Percentiles rank a stretch among this genome's conserved stretches.
Conservation (phyloP, 2,329 filamentous ascomycete genomes). For the Calonectria multiphialidica region DNA sequence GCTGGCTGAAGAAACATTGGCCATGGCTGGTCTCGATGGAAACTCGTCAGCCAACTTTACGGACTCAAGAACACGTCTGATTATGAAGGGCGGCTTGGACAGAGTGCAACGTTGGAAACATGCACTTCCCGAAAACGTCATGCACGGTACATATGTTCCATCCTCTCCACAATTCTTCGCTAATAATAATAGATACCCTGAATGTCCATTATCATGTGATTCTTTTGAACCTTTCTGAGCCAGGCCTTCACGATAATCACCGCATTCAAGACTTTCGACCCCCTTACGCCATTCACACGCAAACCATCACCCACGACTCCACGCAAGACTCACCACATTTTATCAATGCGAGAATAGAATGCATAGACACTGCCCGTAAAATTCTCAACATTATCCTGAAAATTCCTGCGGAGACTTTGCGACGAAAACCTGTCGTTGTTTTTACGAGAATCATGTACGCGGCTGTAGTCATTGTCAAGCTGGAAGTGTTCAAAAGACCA, state of each 20-base stretch:
- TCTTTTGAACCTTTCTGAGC: constrained; percentile 18
- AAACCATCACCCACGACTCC: no score
- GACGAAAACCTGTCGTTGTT: constrained; percentile 17
- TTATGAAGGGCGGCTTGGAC: constrained; percentile 10
- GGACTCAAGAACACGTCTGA: constrained; percentile 16
- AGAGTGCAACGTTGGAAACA: constrained; percentile 13
- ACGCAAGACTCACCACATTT: no score
- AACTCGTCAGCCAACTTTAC: constrained; percentile 8
- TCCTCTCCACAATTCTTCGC: accelerated
- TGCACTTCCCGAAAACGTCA: constrained; percentile 10
- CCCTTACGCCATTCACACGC: constrained; percentile 17
- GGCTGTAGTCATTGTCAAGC: constrained; percentile 15
- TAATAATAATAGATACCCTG: not conserved
- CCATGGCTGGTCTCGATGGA: constrained; percentile 16
- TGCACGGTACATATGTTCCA: constrained; percentile 22
- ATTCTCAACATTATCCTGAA: constrained; percentile 13
- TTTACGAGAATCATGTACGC: constrained; percentile 28
- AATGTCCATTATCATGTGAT: constrained; percentile 30
- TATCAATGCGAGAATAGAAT: not conserved
- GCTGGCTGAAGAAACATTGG: constrained; percentile 25
- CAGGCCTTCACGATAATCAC: constrained; percentile 22
- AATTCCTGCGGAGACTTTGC: not conserved
- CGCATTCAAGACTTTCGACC: constrained; percentile 25
- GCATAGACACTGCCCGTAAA: not conserved
- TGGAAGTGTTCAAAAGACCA: not conserved